Conservation (phyloP, 148 eudicot species). For the Vaccinium macrocarpon region DNA sequence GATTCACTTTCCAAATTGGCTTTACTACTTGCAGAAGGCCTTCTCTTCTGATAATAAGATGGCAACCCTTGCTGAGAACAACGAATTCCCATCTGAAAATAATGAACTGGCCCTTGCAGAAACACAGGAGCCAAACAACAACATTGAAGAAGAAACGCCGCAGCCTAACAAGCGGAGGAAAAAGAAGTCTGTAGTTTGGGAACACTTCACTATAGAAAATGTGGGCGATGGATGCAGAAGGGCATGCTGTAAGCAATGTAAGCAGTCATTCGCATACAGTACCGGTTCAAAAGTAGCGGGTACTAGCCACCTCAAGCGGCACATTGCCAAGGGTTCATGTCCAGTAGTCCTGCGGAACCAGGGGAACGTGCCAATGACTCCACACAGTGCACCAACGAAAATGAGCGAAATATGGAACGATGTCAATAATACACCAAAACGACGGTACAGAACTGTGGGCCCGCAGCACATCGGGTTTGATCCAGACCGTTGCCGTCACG, state of each 20-base stretch:
- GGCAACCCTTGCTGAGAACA: constrained; percentile 18
- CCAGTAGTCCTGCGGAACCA: constrained; percentile 53
- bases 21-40: constrained; percentile 3
- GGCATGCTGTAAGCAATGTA: constrained; percentile 66
- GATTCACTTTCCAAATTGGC: not conserved
- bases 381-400: constrained; percentile 36
- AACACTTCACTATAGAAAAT: constrained; percentile 58
- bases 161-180: constrained; percentile 50
- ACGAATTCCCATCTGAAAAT: not conserved
- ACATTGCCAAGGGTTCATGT: constrained; percentile 68
- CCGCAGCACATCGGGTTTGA: constrained; percentile 56
- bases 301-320: constrained; percentile 77
- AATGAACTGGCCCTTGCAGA: constrained; percentile 17
- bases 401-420: constrained; percentile 31
- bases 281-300: constrained; percentile 70
- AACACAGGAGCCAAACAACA: constrained; percentile 15
- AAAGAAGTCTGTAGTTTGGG: constrained; percentile 75
- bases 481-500: constrained; percentile 62
- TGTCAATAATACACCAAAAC: constrained; percentile 39
- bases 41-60: constrained; percentile 14
- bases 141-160: not conserved
- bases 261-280: constrained; percentile 71
- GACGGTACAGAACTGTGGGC: constrained; percentile 29
- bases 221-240: constrained; percentile 58
- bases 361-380: constrained; percentile 35